Evolutionary conservation across 108 stramenopile genomes (phyloP).

Genomic region (Pseudonitzschia multistriata): DNA sequence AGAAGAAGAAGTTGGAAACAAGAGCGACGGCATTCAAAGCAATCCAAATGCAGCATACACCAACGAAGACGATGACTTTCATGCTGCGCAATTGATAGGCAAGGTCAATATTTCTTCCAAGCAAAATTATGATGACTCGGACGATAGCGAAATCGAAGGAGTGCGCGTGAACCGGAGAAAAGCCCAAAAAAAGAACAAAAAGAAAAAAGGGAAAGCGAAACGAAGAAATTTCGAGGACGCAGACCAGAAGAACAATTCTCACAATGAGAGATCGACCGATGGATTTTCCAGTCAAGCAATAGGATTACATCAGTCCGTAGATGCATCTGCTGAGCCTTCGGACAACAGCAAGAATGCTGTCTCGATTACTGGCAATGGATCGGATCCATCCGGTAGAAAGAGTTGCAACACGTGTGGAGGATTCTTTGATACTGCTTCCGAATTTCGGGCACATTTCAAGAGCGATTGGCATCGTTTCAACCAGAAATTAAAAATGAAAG

Average conservation of each 20-base stretch:
- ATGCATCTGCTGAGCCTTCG: neutral
- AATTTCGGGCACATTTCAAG: constrained; percentile 89
- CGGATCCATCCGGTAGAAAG: constrained; percentile 30
- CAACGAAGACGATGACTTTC: neutral
- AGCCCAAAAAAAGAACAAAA: constrained; percentile 67
- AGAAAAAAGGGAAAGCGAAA: constrained; percentile 80
- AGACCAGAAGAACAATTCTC: neutral
- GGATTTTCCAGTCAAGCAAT: neutral
- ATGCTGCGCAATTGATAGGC: neutral
- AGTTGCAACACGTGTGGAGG: constrained; percentile 89
- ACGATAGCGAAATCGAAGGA: constrained; percentile 38
- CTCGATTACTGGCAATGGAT: constrained; percentile 25
- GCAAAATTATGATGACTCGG: constrained; percentile 30
- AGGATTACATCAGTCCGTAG: neutral
- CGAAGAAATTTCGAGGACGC: constrained; percentile 65
- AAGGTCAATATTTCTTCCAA: neutral
- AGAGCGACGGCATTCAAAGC: constrained; percentile 12
- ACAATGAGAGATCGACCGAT: neutral
- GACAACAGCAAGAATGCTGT: neutral
- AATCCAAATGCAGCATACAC: constrained; percentile 4
- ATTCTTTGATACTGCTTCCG: constrained; percentile 53
- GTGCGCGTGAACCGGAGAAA: constrained; percentile 22
- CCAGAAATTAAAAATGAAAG: constrained; percentile 89
- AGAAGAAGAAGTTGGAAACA: constrained; percentile 43
- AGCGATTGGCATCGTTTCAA: constrained; percentile 96